A percentile compares a stretch with the other conserved stretches of the same genome.
These are phyloP conservation scores for Geopyxis carbonaria DNA, from an alignment of 495 filamentous ascomycete genomes.

Conservation along the genomic window DNA sequence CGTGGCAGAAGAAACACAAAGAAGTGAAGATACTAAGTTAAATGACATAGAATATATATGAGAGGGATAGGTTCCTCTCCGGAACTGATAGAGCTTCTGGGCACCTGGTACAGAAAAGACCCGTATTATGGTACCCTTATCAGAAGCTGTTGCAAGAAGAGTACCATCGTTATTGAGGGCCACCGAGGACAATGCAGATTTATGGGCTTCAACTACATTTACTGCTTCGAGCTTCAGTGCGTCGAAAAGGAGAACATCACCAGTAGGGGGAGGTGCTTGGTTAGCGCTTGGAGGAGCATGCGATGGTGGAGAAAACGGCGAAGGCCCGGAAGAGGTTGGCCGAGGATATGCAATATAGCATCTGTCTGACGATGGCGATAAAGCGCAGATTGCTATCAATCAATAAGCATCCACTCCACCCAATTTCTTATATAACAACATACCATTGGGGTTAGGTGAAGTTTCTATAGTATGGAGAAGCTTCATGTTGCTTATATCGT, in stretches of 20 bases:
- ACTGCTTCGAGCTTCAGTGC: constrained; percentile 70
- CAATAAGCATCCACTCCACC: constrained; percentile 7
- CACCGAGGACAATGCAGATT: constrained; percentile 76
- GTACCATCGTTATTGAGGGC: constrained; percentile 84
- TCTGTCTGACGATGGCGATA: constrained; percentile 86
- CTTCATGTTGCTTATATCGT: constrained; percentile 97
- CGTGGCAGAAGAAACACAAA: constrained; percentile 87
- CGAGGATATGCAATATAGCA: constrained; percentile 89
- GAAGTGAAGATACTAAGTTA: constrained; percentile 78
- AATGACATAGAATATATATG: constrained; percentile 99
- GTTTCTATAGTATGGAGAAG: constrained; percentile 78
- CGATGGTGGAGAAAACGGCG: constrained; percentile 49
- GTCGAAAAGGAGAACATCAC: constrained; percentile 85
- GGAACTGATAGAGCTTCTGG: constrained; percentile 86
- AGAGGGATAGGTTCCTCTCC: constrained; percentile 81
- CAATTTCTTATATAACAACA: too few species aligned
- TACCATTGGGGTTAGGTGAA: constrained; percentile 75
- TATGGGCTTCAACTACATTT: constrained; percentile 86
- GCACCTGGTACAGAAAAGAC: constrained; percentile 81
- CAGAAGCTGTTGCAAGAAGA: constrained; percentile 83
- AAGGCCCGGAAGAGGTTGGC: constrained; percentile 51
- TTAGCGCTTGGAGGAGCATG: constrained; percentile 66
- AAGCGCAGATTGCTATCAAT: constrained; percentile 59
- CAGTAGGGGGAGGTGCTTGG: constrained; percentile 67
- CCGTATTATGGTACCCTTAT: constrained; percentile 92